Conservation (phyloP, 257 asterid species). For the Solanum tacnaense region DNA sequence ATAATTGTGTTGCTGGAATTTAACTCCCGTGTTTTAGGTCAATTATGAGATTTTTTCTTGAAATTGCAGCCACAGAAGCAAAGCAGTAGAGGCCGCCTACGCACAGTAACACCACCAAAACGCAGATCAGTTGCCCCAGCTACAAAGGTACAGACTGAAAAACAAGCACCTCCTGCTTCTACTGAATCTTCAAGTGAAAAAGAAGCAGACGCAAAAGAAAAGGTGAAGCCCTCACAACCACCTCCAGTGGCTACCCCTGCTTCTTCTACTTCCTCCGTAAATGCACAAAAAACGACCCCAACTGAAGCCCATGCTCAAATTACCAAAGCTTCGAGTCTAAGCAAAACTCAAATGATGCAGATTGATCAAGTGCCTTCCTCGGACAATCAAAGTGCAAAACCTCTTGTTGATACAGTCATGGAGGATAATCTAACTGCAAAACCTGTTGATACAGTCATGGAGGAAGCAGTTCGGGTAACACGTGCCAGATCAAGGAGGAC, state of each 20-base stretch:
- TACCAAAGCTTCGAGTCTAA: conserved; percentile 12
- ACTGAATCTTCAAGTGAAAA: conserved; percentile 32
- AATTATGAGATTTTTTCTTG: background rate
- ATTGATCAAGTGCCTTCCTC: background rate
- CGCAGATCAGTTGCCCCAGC: conserved; percentile 13
- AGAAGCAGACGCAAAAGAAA: conserved; percentile 34
- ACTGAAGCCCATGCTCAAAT: conserved; percentile 16
- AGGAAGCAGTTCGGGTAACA: conserved; percentile 3
- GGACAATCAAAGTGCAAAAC: background rate
- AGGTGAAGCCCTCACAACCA: conserved; percentile 22
- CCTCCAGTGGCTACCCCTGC: conserved; percentile 19
- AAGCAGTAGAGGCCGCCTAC: conserved; percentile 20
- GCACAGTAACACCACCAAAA: conserved; percentile 22
- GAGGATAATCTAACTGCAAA: background rate
- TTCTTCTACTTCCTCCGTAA: conserved; percentile 22
- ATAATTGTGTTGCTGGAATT: background rate
- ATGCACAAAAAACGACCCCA: conserved; percentile 37
- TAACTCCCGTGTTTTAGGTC: background rate
- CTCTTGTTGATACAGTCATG: background rate
- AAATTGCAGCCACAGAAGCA: conserved; percentile 11
- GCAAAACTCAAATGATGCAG: background rate
- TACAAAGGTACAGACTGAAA: conserved; percentile 22
- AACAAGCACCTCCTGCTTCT: conserved; percentile 30
- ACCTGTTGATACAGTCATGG: background rate
- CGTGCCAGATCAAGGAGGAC: conserved; percentile 10